phyloP scores from a whole-genome alignment of 768 basidiomycete genomes.

The Boletus tylopilopsis region DNA sequence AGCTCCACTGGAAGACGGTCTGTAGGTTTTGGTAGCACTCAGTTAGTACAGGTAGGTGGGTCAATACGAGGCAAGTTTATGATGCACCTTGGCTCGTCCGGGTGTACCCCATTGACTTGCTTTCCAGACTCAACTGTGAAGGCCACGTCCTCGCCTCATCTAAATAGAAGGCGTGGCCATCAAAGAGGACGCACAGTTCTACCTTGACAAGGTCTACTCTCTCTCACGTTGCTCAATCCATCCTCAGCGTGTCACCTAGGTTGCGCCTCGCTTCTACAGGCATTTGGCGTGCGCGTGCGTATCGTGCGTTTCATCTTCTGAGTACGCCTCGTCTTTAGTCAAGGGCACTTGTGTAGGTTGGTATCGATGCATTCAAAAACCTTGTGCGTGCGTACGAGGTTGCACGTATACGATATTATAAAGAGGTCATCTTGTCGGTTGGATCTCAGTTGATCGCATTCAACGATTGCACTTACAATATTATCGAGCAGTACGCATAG shows the following conservation, averaged over 20 bases:
- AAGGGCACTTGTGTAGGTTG: conserved; percentile 11
- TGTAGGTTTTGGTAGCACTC: too few species aligned
- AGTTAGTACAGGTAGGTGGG: too few species aligned
- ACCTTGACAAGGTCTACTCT: conserved; percentile 89
- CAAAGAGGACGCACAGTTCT: conserved; percentile 95
- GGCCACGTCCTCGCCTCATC: conserved; percentile 93
- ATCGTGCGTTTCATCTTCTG: conserved; percentile 64
- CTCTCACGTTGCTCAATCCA: background rate
- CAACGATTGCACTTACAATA: too few species aligned
- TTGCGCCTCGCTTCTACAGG: too few species aligned
- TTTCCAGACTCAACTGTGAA: conserved; percentile 84
- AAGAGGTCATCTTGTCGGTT: background rate
- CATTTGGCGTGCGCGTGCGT: conserved; percentile 90
- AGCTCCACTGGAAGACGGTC: too few species aligned
- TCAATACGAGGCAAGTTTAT: too few species aligned
- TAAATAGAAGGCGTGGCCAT: conserved; percentile 95
- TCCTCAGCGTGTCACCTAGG: conserved; percentile 87
- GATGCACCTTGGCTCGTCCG: conserved; percentile 10
- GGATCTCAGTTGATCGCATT: too few species aligned
- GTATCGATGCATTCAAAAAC: conserved; percentile 9
- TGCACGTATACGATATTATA: conserved; percentile 11
- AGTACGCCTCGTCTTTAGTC: conserved; percentile 31
- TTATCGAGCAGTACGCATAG: too few species aligned
- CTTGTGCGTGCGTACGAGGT: conserved; percentile 19
- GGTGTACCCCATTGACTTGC: conserved; percentile 8